Evolutionary conservation across 108 stramenopile genomes (phyloP), one percentile per base, ranked within the genome.

Genomic region (Discostella stelligeroides): DNA sequence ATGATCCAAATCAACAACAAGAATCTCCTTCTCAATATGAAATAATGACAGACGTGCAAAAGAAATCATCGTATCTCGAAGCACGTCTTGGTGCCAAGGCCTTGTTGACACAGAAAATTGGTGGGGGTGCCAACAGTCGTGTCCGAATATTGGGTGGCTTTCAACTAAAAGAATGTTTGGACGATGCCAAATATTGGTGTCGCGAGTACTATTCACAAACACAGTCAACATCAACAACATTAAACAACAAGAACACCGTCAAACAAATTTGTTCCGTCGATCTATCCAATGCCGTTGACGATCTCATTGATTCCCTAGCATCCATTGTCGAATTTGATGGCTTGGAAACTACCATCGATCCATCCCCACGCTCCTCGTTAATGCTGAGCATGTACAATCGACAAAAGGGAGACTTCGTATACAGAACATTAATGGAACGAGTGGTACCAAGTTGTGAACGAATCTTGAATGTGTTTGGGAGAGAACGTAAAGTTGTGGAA

Each of bases 281-380:
- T 8, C 49, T 79, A 20, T 7, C 15, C 5, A 10, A 68, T 10
- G 40, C 47, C 10, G 17, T 73, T 0, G 78, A 70, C 7, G 75
- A 78, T 21, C 30, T 90, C 27, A 56, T 89, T 14, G 92, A 94
- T 68, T 46, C 80, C 13, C 59, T 94, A 11, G 92, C 88, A 0
- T 72, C 80, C 21, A 50, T 91, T 47, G 88, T 91, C 0, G 92
- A 94, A 75, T 94, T 94, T 76, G 92, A 94, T 77, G 92, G 92
- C 10, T 51, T 94, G 12, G 92, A 94, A 55, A 88, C 82, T 21
- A 87, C 87, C 1, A 65, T 75, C 25, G 92, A 91, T 70, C 84
- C 86, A 1, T 91, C 90, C 15, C 92, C 92, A 9, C 68, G 92
- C 62, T 90, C 88, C 23, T 79, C 86, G 9, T 67, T 94, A 30